Percentiles rank a stretch among this genome's conserved stretches.
phyloP scores from a whole-genome alignment of 495 filamentous ascomycete species.

The Penicillium daleae region DNA sequence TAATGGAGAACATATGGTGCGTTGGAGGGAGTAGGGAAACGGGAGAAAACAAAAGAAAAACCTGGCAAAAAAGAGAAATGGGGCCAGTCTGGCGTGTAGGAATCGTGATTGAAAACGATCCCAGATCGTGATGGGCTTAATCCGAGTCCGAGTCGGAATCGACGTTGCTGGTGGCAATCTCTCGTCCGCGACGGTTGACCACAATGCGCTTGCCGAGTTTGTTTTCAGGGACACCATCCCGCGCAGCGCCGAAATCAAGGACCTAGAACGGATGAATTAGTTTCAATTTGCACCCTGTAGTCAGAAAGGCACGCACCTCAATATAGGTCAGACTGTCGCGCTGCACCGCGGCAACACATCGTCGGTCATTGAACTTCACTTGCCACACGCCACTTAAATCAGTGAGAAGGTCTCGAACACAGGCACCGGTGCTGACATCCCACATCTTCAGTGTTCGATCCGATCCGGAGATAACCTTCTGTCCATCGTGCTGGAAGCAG shows the following conservation, averaged over 20 bases:
- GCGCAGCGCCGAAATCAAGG: constrained; percentile 87
- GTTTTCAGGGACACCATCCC: constrained; percentile 75
- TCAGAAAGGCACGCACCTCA: constrained; percentile 67
- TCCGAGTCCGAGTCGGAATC: constrained; percentile 52
- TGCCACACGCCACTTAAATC: constrained; percentile 97
- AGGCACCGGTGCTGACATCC: constrained; percentile 91
- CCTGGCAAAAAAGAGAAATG: neutral
- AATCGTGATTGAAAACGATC: neutral
- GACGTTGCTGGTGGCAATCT: constrained; percentile 39
- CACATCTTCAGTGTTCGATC: constrained; percentile 99
- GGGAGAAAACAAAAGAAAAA: constrained; percentile 19
- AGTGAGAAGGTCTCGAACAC: constrained; percentile 92
- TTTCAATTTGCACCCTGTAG: neutral
- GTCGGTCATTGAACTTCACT: constrained; percentile 93
- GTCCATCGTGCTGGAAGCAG: constrained; percentile 97
- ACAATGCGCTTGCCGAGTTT: constrained; percentile 80
- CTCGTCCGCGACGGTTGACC: constrained; percentile 63
- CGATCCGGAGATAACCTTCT: constrained; percentile 95
- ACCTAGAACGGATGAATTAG: constrained; percentile 56
- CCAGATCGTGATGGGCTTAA: neutral
- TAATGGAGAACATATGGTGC: constrained; percentile 1
- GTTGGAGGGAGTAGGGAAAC: constrained; percentile 6
- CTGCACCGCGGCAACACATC: constrained; percentile 97
- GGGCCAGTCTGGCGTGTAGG: neutral
- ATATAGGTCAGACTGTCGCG: constrained; percentile 90